Evolutionary conservation across 2,329 filamentous ascomycete genomes (phyloP), one percentile per base, ranked within the genome.

Genomic region (Fusarium tanahbumbuense): DNA sequence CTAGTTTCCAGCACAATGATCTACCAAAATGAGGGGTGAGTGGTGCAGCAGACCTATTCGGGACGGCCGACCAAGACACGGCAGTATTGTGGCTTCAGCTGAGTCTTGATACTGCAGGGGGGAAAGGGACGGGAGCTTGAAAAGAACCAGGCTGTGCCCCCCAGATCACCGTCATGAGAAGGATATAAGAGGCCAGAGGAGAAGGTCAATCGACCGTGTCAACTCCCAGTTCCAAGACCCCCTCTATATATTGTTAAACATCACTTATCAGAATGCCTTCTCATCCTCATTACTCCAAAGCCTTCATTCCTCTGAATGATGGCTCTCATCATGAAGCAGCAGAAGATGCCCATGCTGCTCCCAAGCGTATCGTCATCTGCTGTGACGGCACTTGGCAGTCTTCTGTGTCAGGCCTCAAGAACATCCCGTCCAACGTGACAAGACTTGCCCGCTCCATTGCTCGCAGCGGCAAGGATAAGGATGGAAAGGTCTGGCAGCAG

Each of bases 371-470:
- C 56, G 57, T 80, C 40, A 72, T 80, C 45, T 81, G 79, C 61
- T 81, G 78, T 34, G 80, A 81, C 56, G 80, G 79, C 18, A 80
- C 79, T 10, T 80, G 78, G 79, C 79, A 78, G 55, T 68, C 54
- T 4, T 67, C 67, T 8, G 72, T 73, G 23, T 73, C 72, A 11
- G 74, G 76, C 13, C 70, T 73, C 18, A 71, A 70, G 44, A 71
- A 72, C 28, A 67, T 74, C 49, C 73, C 77, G 1, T 77, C 77
- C 15, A 81, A 81, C 28, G 79, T 81, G 12, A 76, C 76, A 28
- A 77, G 78, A 18, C 69, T 81, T 9, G 75, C 76, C 16, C 74
- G 78, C 30, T 76, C 75, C 3, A 63, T 81, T 46, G 64, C 69
- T 25, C 73, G 70, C 15, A 57, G 64, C 12, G 68, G 64, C 10